These are phyloP conservation scores for Trichoderma endophyticum DNA, from an alignment of 2,329 filamentous ascomycete genomes.

Conservation along the genomic window DNA sequence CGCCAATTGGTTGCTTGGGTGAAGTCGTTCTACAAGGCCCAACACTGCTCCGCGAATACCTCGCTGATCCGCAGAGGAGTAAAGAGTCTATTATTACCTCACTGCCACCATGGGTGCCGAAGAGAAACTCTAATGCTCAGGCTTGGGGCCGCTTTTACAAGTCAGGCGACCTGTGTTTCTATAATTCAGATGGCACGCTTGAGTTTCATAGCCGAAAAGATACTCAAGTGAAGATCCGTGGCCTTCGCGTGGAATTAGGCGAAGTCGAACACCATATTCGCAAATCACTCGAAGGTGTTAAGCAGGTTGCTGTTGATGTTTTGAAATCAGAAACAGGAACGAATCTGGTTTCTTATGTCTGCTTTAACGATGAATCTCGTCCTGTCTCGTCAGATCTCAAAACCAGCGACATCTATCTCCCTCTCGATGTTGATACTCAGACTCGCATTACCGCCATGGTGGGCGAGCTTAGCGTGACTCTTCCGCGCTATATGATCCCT, in stretches of 20 bases:
- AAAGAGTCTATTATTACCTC: not conserved
- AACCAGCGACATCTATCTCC: not conserved
- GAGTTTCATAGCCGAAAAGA: constrained; percentile 52
- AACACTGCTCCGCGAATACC: constrained; percentile 7
- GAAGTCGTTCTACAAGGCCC: constrained; percentile 17
- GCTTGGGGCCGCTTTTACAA: constrained; percentile 35
- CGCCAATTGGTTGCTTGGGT: constrained; percentile 14
- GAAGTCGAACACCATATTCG: constrained; percentile 25
- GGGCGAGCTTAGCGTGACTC: not conserved
- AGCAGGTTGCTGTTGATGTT: constrained; percentile 17
- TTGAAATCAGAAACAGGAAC: not conserved
- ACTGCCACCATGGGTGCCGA: not conserved
- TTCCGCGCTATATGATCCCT: constrained; percentile 41
- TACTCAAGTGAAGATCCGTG: constrained; percentile 57
- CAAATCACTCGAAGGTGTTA: not conserved
- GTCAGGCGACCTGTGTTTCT: constrained; percentile 47
- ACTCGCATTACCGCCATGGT: not conserved
- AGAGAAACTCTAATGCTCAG: not conserved
- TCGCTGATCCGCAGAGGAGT: constrained; percentile 6
- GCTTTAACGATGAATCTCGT: not conserved
- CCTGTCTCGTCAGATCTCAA: not conserved
- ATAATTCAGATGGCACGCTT: constrained; percentile 39
- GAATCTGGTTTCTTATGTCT: constrained; percentile 1
- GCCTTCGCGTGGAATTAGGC: constrained; percentile 52
- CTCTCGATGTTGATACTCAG: not conserved